phyloP scores from a whole-genome alignment of 768 basidiomycete species.

The Leccinum sublutescens region DNA sequence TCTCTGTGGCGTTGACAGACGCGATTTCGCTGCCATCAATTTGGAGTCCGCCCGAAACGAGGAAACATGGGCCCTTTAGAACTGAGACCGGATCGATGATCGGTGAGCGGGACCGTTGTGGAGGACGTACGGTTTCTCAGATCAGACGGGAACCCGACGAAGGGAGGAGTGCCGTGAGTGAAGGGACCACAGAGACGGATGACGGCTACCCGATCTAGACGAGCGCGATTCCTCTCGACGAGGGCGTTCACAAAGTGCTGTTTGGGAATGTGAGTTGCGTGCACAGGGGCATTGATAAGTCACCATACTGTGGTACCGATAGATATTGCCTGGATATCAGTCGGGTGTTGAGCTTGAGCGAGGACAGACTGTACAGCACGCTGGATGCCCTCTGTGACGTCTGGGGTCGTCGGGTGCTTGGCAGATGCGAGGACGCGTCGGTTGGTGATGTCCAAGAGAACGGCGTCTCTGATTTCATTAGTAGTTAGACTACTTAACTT shows the following conservation, averaged over 20 bases:
- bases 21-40: conserved; percentile 49
- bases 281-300: fast-evolving
- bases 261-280: background rate
- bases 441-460: conserved; percentile 20
- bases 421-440: conserved; percentile 27
- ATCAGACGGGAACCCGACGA: conserved; percentile 47
- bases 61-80: conserved; percentile 30
- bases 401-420: conserved; percentile 55
- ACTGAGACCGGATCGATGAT: conserved; percentile 15
- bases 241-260: conserved; percentile 61
- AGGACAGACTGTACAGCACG: conserved; percentile 47
- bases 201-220: conserved; percentile 60
- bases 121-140: conserved; percentile 30
- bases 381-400: conserved; percentile 60
- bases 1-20: conserved; percentile 41
- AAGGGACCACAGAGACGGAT: conserved; percentile 62
- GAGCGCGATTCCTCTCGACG: conserved; percentile 50
- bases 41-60: conserved; percentile 42
- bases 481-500: too few species aligned
- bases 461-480: conserved; percentile 29
- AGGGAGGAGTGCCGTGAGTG: conserved; percentile 56
- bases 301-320: conserved; percentile 58
- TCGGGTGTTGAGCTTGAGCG: conserved; percentile 33
- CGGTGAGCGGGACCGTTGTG: background rate
- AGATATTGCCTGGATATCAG: conserved; percentile 47